A percentile compares a stretch with the other conserved stretches of the same genome.
Conservation (phyloP, 139 green algal genomes). For the Picochlorum sp. region DNA sequence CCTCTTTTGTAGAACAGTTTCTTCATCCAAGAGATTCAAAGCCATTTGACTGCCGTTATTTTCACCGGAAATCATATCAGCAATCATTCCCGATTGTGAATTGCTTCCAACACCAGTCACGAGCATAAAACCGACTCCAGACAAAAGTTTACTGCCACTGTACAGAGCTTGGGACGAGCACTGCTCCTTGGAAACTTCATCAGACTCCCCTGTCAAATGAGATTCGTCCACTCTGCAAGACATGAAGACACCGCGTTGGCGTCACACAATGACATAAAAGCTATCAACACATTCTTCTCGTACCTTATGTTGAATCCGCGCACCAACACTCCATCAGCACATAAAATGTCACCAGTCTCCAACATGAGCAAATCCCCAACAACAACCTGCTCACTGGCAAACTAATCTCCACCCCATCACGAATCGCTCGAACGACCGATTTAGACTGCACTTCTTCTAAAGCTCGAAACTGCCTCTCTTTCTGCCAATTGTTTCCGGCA, state of each 20-base stretch:
- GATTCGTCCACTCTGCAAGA: conserved; percentile 63
- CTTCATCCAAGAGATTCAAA: conserved; percentile 22
- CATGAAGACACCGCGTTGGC: background rate
- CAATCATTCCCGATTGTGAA: conserved; percentile 51
- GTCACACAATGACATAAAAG: too few relatives aligned
- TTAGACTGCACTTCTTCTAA: conserved; percentile 55
- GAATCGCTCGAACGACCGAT: conserved; percentile 52
- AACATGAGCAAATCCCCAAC: conserved; percentile 74
- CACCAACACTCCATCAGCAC: conserved; percentile 66
- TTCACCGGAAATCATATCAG: conserved; percentile 1
- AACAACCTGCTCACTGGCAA: conserved; percentile 56
- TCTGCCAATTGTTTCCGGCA: conserved; percentile 76
- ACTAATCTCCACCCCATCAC: conserved; percentile 33
- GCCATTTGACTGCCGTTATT: background rate
- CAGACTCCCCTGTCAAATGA: conserved; percentile 65
- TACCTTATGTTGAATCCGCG: conserved; percentile 36
- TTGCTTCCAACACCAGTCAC: conserved; percentile 69
- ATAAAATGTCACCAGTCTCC: conserved; percentile 74
- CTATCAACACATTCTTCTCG: conserved; percentile 15
- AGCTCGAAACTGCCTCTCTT: conserved; percentile 77
- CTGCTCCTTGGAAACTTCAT: conserved; percentile 52
- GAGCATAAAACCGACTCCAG: conserved; percentile 64
- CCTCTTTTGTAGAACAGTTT: conserved; percentile 64
- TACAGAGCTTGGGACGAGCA: conserved; percentile 28
- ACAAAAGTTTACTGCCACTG: conserved; percentile 54